Conservation (phyloP, 257 asterid species). For the Fraxinus quadrangulata region DNA sequence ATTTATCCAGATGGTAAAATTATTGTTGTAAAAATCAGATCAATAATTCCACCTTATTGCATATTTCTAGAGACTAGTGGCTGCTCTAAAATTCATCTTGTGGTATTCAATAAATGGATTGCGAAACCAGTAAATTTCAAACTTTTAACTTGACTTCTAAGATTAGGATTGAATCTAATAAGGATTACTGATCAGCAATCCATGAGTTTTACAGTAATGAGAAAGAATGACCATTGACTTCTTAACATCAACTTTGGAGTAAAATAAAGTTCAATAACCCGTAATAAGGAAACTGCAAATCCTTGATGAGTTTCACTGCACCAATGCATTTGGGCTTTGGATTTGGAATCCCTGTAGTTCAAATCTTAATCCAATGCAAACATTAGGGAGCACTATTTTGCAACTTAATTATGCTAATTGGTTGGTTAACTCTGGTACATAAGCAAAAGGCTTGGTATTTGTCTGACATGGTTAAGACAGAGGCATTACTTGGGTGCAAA, state of each 20-base stretch:
- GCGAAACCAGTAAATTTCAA: not conserved
- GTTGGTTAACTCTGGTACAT: not conserved
- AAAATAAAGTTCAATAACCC: not conserved
- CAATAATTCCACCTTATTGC: not conserved
- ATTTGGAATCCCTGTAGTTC: not conserved
- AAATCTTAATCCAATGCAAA: not conserved
- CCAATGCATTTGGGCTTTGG: not conserved
- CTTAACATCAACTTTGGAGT: not conserved
- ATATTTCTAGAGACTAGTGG: not conserved
- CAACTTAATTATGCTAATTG: not conserved
- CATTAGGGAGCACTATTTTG: not conserved
- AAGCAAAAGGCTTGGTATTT: not conserved
- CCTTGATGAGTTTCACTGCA: not conserved
- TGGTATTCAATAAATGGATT: not conserved
- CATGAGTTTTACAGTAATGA: not conserved
- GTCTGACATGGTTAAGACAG: not conserved
- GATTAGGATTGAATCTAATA: not conserved
- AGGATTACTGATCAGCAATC: not conserved
- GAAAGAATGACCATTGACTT: not conserved
- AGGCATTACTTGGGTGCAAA: not conserved
- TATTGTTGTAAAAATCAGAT: not conserved
- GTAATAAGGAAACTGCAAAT: not conserved
- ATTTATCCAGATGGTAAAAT: conserved; percentile 71
- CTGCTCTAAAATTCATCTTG: not conserved
- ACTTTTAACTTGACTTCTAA: not conserved